Conservation (phyloP, 192 early-diverging fungal genomes). For the Backusella morwellensis region DNA sequence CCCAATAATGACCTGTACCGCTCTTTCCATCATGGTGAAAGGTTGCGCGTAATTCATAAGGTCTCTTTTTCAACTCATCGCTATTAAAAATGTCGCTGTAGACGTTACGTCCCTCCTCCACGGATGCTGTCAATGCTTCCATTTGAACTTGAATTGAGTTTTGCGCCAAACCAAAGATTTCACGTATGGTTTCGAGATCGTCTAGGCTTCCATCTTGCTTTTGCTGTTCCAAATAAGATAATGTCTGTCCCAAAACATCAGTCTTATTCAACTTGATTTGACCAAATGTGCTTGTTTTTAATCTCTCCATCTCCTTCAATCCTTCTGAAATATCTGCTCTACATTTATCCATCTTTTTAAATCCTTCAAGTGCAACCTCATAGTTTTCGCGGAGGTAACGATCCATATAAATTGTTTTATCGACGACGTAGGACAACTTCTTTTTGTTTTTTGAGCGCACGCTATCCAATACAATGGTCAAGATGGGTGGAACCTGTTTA, state of each 20-base stretch:
- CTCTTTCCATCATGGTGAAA: constrained; percentile 33
- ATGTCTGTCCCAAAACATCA: not conserved
- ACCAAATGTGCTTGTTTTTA: not conserved
- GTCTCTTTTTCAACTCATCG: constrained; percentile 10
- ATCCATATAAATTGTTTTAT: constrained; percentile 39
- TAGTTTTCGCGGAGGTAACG: constrained; percentile 35
- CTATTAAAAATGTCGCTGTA: constrained; percentile 16
- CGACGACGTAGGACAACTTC: constrained; percentile 5
- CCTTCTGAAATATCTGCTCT: not conserved
- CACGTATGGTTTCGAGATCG: not conserved
- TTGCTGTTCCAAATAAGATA: not conserved
- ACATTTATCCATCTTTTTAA: constrained; percentile 10
- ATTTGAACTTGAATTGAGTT: not conserved
- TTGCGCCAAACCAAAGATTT: not conserved
- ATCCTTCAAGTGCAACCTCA: not conserved
- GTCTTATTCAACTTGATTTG: not conserved
- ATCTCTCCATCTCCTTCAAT: not conserved
- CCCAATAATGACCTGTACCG: constrained; percentile 37
- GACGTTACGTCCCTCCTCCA: not conserved
- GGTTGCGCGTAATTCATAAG: constrained; percentile 30
- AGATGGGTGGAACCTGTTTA: constrained; percentile 24
- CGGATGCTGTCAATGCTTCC: not conserved
- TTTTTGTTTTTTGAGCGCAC: not conserved
- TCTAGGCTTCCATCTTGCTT: not conserved
- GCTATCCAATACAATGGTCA: constrained; percentile 22